Conservation (phyloP, 192 early-diverging fungal species). For the Coemansia sp. region DNA sequence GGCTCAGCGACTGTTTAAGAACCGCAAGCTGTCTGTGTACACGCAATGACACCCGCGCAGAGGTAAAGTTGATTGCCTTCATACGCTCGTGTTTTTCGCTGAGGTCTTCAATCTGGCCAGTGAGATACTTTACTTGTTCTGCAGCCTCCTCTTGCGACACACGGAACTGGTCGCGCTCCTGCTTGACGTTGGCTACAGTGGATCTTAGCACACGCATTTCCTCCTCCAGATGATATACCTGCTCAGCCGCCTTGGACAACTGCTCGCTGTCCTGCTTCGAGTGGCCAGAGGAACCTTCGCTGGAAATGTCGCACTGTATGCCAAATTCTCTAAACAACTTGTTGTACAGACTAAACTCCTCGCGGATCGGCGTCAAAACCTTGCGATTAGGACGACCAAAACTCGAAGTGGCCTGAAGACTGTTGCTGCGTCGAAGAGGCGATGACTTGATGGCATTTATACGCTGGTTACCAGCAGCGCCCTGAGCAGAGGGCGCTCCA, state of each 20-base stretch:
- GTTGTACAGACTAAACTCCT: constrained; percentile 9
- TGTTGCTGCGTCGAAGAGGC: constrained; percentile 8
- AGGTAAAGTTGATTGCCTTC: constrained; percentile 28
- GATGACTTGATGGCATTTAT: neutral
- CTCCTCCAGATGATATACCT: constrained; percentile 13
- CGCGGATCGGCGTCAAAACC: constrained; percentile 39
- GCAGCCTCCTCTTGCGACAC: constrained; percentile 34
- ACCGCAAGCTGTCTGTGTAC: constrained; percentile 36
- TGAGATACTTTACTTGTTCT: constrained; percentile 25
- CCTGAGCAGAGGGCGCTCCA: no score
- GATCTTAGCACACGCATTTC: constrained; percentile 18
- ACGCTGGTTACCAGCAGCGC: neutral
- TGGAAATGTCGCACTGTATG: constrained; percentile 15
- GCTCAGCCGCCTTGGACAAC: constrained; percentile 4
- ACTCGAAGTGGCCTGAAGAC: constrained; percentile 3
- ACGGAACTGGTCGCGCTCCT: constrained; percentile 49
- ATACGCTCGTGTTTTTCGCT: constrained; percentile 41
- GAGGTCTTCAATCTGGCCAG: constrained; percentile 42
- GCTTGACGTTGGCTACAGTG: constrained; percentile 24
- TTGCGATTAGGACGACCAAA: constrained; percentile 9
- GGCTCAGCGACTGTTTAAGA: constrained; percentile 18
- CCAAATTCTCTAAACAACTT: neutral
- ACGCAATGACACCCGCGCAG: constrained; percentile 24
- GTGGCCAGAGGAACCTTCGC: neutral
- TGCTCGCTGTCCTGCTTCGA: neutral